Evolutionary conservation across 2,329 filamentous ascomycete species (phyloP).

Genomic region (Moelleriella libera): DNA sequence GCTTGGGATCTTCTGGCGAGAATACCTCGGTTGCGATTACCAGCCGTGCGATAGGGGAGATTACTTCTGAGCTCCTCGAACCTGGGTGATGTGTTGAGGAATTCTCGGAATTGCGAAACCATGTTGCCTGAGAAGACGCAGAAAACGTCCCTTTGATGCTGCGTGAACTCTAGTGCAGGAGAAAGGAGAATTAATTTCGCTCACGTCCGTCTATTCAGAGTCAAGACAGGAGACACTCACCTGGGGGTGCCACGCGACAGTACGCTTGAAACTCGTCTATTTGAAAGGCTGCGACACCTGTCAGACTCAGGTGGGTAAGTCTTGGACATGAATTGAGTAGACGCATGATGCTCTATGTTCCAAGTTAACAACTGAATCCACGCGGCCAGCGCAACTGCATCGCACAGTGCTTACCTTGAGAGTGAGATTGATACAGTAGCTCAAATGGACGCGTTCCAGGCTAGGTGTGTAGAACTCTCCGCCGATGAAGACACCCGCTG

Average conservation of each 20-base stretch:
- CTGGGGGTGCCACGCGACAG: slow-evolving; percentile 70
- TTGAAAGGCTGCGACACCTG: slow-evolving; percentile 83
- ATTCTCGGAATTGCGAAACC: slow-evolving; percentile 62
- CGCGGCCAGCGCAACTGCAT: background rate
- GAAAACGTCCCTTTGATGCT: slow-evolving; percentile 88
- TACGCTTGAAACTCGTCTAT: slow-evolving; percentile 71
- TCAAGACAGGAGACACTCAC: slow-evolving; percentile 23
- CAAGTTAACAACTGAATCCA: background rate
- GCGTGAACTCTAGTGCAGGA: slow-evolving; percentile 63
- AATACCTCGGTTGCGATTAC: slow-evolving; percentile 5
- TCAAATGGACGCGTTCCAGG: slow-evolving; percentile 87
- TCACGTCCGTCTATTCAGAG: background rate
- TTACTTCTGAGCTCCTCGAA: slow-evolving; percentile 30
- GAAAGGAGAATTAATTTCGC: background rate
- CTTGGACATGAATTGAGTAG: slow-evolving; percentile 84
- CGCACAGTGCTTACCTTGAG: slow-evolving; percentile 47
- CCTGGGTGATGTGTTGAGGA: slow-evolving; percentile 48
- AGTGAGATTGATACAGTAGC: slow-evolving; percentile 80
- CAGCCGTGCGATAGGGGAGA: slow-evolving; percentile 7
- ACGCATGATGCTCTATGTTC: slow-evolving; percentile 67
- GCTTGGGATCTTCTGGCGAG: slow-evolving; percentile 6
- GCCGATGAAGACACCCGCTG: slow-evolving; percentile 28
- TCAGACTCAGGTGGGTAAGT: slow-evolving; percentile 86
- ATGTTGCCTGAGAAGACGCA: slow-evolving; percentile 91
- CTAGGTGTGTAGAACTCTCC: slow-evolving; percentile 46